Evolutionary conservation across 257 asterid species (phyloP).

Genomic region (Cordia subcordata): DNA sequence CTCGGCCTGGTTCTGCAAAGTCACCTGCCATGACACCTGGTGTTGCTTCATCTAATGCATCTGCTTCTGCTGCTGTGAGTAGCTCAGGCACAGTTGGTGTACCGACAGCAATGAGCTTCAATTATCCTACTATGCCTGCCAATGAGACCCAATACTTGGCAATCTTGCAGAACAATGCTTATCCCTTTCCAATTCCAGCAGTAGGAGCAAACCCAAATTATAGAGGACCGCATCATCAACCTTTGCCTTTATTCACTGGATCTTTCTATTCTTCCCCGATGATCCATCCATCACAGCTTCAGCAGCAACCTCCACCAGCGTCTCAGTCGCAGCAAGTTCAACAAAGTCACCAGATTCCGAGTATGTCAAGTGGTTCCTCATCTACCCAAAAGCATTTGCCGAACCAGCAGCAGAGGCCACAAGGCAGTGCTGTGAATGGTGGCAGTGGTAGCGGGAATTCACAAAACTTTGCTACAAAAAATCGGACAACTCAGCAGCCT

Average conservation of each 20-base stretch:
- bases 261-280: slow-evolving; percentile 79
- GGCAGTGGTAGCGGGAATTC: slow-evolving; percentile 35
- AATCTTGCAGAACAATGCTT: slow-evolving; percentile 68
- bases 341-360: slow-evolving; percentile 50
- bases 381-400: slow-evolving; percentile 74
- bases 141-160: slow-evolving; percentile 85
- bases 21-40: slow-evolving; percentile 23
- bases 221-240: slow-evolving; percentile 68
- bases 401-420: slow-evolving; percentile 50
- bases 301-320: slow-evolving; percentile 43
- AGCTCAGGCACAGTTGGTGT: slow-evolving; percentile 33
- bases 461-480: slow-evolving; percentile 49
- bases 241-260: slow-evolving; percentile 81
- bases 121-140: slow-evolving; percentile 65
- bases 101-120: slow-evolving; percentile 61
- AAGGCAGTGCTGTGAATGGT: slow-evolving; percentile 27
- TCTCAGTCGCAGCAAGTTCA: slow-evolving; percentile 41
- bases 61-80: slow-evolving; percentile 29
- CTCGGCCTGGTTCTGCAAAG: slow-evolving; percentile 35
- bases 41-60: slow-evolving; percentile 26
- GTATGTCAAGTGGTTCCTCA: slow-evolving; percentile 48
- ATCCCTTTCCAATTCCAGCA: slow-evolving; percentile 72
- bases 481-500: slow-evolving; percentile 43
- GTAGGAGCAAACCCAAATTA: slow-evolving; percentile 71
- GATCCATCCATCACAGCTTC: slow-evolving; percentile 74